Evolutionary conservation across 768 basidiomycete genomes (phyloP), one percentile per base, ranked within the genome.

Genomic region (Phylloporus scabripes): DNA sequence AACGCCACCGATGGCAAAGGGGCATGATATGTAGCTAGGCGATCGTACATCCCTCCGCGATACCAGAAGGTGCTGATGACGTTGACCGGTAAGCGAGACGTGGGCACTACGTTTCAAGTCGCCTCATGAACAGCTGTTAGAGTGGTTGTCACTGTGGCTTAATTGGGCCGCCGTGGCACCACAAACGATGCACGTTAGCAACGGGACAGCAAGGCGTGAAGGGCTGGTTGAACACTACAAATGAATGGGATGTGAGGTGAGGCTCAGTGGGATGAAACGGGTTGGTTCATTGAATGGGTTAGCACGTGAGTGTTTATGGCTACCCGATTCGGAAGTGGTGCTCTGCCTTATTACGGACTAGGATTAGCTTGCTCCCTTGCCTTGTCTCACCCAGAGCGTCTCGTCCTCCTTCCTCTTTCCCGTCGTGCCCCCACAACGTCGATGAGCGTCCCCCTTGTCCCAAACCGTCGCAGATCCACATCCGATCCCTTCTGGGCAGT

Each of bases 401-500:
- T 55, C 45, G 50, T 37, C 44, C 36, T 46, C 42, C 1, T 50
- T 46, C 42, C 1, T 50, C 48, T 20, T 47, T 51, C 14, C 44
- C 41, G 42, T 36, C 44, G 36, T 8, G 43, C 43, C 8, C 38
- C 48, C 23, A 42, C 48, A 48, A 37, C 45, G 50, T 44, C 36
- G 54, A 62, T 64, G 63, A 54, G 53, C 51, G 31, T 44, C 10
- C 63, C 67, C 15, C 62, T 69, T 38, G 66, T 68, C 42, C 66
- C 66, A n/a, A 68, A 69, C 61, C 66, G 72, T 9, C 68, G 66
- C 24, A 67, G 71, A 57, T 74, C 76, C 24, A 65, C 76, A 50
- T 83, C 85, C 26, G 88, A 88, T 69, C 89, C 87, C 37, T 77
- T 92, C 59, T 70, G 79, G 47, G 80, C 72, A 46, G 80, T 77